A percentile compares a stretch with the other conserved stretches of the same genome.
Evolutionary conservation across 2,329 filamentous ascomycete genomes (phyloP).

Genomic region (Sporothrix curviconia): DNA sequence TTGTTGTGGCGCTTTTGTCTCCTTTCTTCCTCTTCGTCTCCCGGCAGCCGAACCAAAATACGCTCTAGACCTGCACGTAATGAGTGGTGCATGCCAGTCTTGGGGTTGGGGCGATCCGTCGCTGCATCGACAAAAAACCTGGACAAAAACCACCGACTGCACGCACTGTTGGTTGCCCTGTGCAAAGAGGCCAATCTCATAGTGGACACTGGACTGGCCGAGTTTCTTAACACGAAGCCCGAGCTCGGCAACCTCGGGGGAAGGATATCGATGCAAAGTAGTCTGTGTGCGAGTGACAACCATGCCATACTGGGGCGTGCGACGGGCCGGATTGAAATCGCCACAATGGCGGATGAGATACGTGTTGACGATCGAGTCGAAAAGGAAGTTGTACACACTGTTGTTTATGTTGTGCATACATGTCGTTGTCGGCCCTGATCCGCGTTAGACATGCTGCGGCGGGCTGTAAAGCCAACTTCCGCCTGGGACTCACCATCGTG

Average conservation of each 20-base stretch:
- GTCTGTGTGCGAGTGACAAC: conserved; percentile 82
- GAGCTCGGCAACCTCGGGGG: conserved; percentile 73
- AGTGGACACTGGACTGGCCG: conserved; percentile 79
- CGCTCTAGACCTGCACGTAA: conserved; percentile 55
- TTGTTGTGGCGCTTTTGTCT: neutral
- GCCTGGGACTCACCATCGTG: conserved; percentile 79
- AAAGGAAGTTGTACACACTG: conserved; percentile 75
- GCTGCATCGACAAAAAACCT: conserved; percentile 80
- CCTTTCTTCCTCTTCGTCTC: conserved; percentile 11
- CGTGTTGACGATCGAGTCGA: conserved; percentile 84
- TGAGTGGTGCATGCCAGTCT: conserved; percentile 52
- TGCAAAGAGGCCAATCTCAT: conserved; percentile 84
- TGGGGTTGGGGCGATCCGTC: conserved; percentile 58
- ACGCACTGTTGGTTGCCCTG: conserved; percentile 65
- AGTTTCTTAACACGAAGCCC: conserved; percentile 76
- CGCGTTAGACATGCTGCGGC: neutral
- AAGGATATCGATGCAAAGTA: conserved; percentile 79
- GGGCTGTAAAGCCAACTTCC: no score
- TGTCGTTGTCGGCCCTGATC: conserved; percentile 83
- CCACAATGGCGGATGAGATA: conserved; percentile 73
- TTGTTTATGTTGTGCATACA: conserved; percentile 95
- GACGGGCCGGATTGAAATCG: conserved; percentile 60
- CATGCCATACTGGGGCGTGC: conserved; percentile 68
- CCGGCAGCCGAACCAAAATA: conserved; percentile 34
- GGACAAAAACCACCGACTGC: conserved; percentile 80